Evolutionary conservation across 192 early-diverging fungal genomes (phyloP).

Genomic region (Chytriomyces confervae): DNA sequence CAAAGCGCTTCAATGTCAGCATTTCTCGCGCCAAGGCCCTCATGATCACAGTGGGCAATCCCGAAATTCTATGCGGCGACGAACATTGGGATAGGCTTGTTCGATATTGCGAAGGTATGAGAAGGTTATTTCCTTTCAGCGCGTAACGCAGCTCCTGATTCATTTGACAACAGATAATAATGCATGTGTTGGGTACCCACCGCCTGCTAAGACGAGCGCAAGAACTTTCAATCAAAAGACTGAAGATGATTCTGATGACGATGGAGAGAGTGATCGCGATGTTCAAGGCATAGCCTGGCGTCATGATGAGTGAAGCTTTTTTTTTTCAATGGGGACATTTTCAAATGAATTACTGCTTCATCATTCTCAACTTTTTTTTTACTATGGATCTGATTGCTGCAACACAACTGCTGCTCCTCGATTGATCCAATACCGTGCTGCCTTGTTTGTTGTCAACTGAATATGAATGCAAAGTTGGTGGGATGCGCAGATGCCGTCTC

Average conservation of each 20-base stretch:
- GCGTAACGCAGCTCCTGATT: no score
- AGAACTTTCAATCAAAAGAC: background rate
- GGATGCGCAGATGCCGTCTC: conserved; percentile 58
- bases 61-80: conserved; percentile 34
- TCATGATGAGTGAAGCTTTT: conserved; percentile 9
- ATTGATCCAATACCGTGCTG: conserved; percentile 60
- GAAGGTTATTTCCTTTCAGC: background rate
- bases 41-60: conserved; percentile 47
- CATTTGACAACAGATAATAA: background rate
- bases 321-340: no score
- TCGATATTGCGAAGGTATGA: conserved; percentile 21
- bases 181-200: conserved; percentile 21
- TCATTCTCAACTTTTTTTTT: background rate
- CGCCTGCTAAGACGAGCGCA: background rate
- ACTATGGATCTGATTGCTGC: conserved; percentile 32
- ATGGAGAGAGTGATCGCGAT: conserved; percentile 7
- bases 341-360: no score
- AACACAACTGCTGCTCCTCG: conserved; percentile 58
- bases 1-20: conserved; percentile 56
- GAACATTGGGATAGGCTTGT: conserved; percentile 33
- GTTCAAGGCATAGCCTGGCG: conserved; percentile 17
- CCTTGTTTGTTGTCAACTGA: conserved; percentile 46
- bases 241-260: background rate
- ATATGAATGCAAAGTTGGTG: conserved; percentile 67
- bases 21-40: conserved; percentile 52